Evolutionary conservation across 1,139 yeast genomes (phyloP), one percentile per base, ranked within the genome.

Genomic region (Sugiyamaella castrensis): DNA sequence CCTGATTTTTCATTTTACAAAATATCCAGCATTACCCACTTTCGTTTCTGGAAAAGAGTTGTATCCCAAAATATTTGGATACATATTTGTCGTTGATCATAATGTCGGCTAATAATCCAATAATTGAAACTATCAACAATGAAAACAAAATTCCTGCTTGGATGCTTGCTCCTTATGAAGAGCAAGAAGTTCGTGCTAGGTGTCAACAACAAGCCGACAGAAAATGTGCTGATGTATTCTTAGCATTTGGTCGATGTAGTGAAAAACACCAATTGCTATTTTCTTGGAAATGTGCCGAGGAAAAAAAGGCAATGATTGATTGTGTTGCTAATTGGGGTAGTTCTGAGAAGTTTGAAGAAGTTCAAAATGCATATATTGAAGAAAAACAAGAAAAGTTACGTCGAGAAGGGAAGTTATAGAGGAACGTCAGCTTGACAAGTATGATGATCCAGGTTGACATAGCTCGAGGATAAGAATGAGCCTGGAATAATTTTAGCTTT

Each of bases 121-220:
- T 19, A 5, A 5, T 4, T 4, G 24, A 19, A 19, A 19, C n/a
- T 33, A 33, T 8, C 6, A 13, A 31, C 5, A 31, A 12, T 31
- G 6, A 19, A 31, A 26, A 30, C 8, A 39, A 45, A 24, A 43
- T 44, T 15, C 96, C 96, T 1, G 73, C 81, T 11, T 89, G 97
- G 97, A 79, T 87, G 59, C 73, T 89, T 37, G 81, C 94, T 0
- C 96, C 96, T 2, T 77, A 78, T 57, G 97, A 89, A 64, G 97
- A 89, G 64, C 84, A 84, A 68, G 80, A 83, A 57, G 82, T 88
- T 32, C 80, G 88, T 57, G 82, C 81, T 58, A 77, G 88, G 60
- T 82, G 94, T 81, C 85, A 88, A 67, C 80, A 76, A 54, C 77
- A 77, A 64, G 81, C 96, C 0, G 86, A 88, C 70, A 74, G 77